phyloP scores from a whole-genome alignment of 1,139 yeast genomes.

The Diutina catenulata region DNA sequence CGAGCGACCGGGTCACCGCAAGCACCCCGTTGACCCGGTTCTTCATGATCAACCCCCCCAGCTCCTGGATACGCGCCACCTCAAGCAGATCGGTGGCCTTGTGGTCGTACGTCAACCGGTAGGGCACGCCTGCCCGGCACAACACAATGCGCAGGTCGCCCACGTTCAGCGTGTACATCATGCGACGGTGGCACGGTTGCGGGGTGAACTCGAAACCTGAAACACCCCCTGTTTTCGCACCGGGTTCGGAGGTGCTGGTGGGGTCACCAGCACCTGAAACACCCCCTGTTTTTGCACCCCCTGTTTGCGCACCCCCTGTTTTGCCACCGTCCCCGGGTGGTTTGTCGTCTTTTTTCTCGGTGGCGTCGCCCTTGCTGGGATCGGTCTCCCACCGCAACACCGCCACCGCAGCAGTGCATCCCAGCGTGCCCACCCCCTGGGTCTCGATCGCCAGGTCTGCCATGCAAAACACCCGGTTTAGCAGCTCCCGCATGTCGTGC shows the following conservation, averaged over 20 bases:
- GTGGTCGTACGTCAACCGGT: constrained; percentile 83
- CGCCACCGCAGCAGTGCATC: constrained; percentile 95
- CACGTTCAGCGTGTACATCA: constrained; percentile 88
- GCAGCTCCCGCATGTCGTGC: constrained; percentile 34
- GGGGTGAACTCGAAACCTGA: constrained; percentile 35
- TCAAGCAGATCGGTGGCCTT: constrained; percentile 81
- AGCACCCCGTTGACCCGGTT: constrained; percentile 92
- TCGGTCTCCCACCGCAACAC: constrained; percentile 68
- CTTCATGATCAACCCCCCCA: constrained; percentile 83
- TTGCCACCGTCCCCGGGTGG: too few relatives aligned
- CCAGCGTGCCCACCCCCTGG: constrained; percentile 56
- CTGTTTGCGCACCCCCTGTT: too few relatives aligned
- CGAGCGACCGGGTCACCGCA: constrained; percentile 89
- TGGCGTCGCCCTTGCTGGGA: not conserved
- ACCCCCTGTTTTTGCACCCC: too few relatives aligned
- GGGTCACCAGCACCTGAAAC: too few relatives aligned
- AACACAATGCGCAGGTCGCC: constrained; percentile 87
- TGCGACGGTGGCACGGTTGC: constrained; percentile 39
- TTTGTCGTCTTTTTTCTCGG: not conserved
- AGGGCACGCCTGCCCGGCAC: constrained; percentile 60
- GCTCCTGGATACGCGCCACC: constrained; percentile 56
- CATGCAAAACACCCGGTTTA: constrained; percentile 50
- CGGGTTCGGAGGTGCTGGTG: too few relatives aligned
- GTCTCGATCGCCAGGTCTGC: constrained; percentile 64
- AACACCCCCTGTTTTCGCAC: too few relatives aligned